Conservation (phyloP, 2,329 filamentous ascomycete species). For the Colletotrichum limetticola region DNA sequence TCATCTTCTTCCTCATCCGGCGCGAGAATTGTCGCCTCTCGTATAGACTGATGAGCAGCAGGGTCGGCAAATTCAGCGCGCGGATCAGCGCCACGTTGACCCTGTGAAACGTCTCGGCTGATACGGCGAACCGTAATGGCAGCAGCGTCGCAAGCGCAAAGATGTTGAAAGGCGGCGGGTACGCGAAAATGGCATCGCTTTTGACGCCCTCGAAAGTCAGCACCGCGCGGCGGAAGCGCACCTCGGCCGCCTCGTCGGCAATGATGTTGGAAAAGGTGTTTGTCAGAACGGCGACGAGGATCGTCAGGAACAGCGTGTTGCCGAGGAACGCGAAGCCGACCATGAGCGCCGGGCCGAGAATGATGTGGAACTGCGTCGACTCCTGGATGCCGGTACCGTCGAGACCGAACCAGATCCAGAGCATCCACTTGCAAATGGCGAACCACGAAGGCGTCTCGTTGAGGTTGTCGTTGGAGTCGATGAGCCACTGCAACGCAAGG, state of each 20-base stretch:
- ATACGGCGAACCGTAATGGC: constrained; percentile 72
- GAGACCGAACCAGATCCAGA: constrained; percentile 84
- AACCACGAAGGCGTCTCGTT: constrained; percentile 49
- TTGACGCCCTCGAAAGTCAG: constrained; percentile 81
- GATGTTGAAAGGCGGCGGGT: constrained; percentile 77
- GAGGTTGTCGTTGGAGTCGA: constrained; percentile 39
- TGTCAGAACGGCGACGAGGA: constrained; percentile 78
- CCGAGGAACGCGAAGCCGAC: constrained; percentile 79
- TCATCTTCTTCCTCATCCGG: constrained; percentile 50
- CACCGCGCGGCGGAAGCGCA: constrained; percentile 77
- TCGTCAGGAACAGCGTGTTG: constrained; percentile 80
- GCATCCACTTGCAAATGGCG: constrained; percentile 80
- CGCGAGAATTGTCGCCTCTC: constrained; percentile 65
- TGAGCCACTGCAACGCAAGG: constrained; percentile 75
- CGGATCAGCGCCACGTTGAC: constrained; percentile 75
- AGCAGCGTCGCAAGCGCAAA: constrained; percentile 71
- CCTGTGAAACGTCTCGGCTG: constrained; percentile 75
- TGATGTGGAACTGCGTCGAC: constrained; percentile 69
- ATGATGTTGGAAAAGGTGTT: constrained; percentile 79
- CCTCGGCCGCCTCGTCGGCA: constrained; percentile 75
- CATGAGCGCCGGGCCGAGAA: constrained; percentile 76
- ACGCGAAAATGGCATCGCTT: constrained; percentile 76
- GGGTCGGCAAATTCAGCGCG: constrained; percentile 70
- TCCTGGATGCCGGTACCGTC: constrained; percentile 68
- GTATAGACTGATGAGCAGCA: constrained; percentile 69